Percentiles rank a stretch among this genome's conserved stretches.
Conservation (phyloP, 225 moss, liverwort and hornwort genomes). For the Straminergon stramineum region DNA sequence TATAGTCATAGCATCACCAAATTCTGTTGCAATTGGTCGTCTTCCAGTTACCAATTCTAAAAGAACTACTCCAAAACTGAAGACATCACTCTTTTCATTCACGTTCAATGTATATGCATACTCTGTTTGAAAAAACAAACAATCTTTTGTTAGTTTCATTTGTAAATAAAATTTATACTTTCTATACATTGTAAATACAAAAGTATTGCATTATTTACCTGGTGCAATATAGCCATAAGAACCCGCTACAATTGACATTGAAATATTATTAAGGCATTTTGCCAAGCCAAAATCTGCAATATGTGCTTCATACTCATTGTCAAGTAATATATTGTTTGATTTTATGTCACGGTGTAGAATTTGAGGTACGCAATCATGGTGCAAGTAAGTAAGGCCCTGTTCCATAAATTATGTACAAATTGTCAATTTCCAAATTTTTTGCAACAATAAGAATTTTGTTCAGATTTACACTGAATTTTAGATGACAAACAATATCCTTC, state of each 20-base stretch:
- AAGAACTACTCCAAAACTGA: slow-evolving; percentile 56
- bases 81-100: slow-evolving; percentile 57
- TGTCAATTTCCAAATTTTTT: not conserved
- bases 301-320: slow-evolving; percentile 24
- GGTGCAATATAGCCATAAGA: slow-evolving; percentile 54
- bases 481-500: too few relatives aligned
- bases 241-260: slow-evolving; percentile 34
- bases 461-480: not conserved
- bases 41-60: slow-evolving; percentile 48
- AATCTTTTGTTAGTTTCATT: not conserved
- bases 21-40: slow-evolving; percentile 30
- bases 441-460: not conserved
- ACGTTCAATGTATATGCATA: slow-evolving; percentile 54
- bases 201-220: not conserved
- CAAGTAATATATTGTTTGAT: slow-evolving; percentile 45
- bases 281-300: slow-evolving; percentile 52
- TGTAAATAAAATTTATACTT: not conserved
- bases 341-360: slow-evolving; percentile 45
- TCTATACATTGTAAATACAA: not conserved
- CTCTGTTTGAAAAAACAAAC: slow-evolving; percentile 1
- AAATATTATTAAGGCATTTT: slow-evolving; percentile 15
- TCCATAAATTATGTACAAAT: not conserved
- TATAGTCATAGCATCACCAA: slow-evolving; percentile 55
- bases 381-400: slow-evolving; percentile 34
- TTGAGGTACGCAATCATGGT: slow-evolving; percentile 30